Conservation (phyloP, 495 filamentous ascomycete genomes). For the Aspergillus ostianus region DNA sequence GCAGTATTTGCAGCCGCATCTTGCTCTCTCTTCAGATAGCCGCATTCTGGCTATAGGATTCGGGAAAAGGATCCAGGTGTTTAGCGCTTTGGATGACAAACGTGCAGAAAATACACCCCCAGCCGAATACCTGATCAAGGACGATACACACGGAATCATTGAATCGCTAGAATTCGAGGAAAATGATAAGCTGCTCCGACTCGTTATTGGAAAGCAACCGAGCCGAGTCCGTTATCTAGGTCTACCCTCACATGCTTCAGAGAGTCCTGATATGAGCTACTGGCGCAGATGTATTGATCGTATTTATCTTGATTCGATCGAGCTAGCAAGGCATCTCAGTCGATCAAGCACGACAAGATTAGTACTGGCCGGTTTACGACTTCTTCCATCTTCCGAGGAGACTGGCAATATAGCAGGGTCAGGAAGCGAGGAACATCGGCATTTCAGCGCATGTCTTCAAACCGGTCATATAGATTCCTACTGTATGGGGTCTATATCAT, state of each 20-base stretch:
- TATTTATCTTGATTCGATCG: conserved; percentile 19
- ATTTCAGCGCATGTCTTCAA: conserved; percentile 18
- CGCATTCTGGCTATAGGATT: conserved; percentile 17
- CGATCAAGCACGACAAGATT: conserved; percentile 8
- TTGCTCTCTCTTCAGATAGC: conserved; percentile 16
- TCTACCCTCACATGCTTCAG: background rate
- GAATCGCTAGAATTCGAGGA: conserved; percentile 22
- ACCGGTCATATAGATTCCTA: conserved; percentile 10
- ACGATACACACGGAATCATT: conserved; percentile 18
- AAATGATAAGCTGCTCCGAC: conserved; percentile 19
- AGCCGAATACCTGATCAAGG: conserved; percentile 15
- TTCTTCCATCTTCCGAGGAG: conserved; percentile 10
- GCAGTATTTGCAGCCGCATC: conserved; percentile 10
- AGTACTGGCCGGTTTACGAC: conserved; percentile 15
- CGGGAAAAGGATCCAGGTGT: conserved; percentile 22
- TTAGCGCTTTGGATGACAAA: conserved; percentile 4
- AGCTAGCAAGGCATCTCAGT: conserved; percentile 10
- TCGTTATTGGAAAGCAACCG: conserved; percentile 11
- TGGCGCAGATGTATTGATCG: conserved; percentile 18
- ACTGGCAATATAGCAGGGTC: background rate
- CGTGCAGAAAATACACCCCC: conserved; percentile 1
- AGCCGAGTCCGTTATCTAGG: conserved; percentile 22
- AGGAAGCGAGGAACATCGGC: background rate
- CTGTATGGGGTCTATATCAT: conserved; percentile 12
- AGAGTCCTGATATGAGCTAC: conserved; percentile 10